Percentiles rank a stretch among this genome's conserved stretches.
phyloP scores from a whole-genome alignment of 192 early-diverging fungal species.

The Podila minutissima region DNA sequence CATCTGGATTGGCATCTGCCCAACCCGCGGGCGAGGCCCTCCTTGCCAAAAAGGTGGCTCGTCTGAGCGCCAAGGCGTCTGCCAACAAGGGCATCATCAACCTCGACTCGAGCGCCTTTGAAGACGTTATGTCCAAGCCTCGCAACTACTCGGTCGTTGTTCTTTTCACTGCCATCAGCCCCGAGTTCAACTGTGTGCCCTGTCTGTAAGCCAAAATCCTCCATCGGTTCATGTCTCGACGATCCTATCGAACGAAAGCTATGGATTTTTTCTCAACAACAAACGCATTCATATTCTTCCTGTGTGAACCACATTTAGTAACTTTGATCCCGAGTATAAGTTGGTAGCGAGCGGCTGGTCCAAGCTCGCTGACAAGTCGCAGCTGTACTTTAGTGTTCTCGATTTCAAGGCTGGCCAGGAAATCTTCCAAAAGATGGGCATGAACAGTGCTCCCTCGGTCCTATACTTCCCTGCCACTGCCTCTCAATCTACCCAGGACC shows the following conservation, averaged over 20 bases:
- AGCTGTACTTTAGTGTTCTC: conserved; percentile 70
- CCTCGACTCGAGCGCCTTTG: conserved; percentile 66
- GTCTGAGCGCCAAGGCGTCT: conserved; percentile 15
- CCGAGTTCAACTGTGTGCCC: conserved; percentile 72
- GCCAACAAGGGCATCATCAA: conserved; percentile 57
- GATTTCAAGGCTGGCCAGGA: conserved; percentile 73
- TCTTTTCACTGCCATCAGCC: conserved; percentile 71
- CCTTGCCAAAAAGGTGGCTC: conserved; percentile 29
- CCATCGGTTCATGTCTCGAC: neutral
- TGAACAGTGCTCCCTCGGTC: conserved; percentile 69
- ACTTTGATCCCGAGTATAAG: conserved; percentile 73
- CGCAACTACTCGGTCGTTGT: conserved; percentile 76
- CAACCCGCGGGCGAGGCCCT: conserved; percentile 16
- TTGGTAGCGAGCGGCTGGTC: conserved; percentile 67
- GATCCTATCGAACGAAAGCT: neutral
- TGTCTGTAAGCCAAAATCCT: conserved; percentile 66
- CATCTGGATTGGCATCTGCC: conserved; percentile 9
- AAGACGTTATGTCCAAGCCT: conserved; percentile 64
- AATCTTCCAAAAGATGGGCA: conserved; percentile 69
- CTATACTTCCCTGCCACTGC: conserved; percentile 75
- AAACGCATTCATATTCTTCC: neutral
- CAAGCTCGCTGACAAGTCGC: conserved; percentile 40
- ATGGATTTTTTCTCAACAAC: neutral
- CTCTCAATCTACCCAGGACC: conserved; percentile 36
- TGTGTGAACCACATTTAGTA: conserved; percentile 48